Evolutionary conservation across 495 filamentous ascomycete species (phyloP).

Genomic region (Penicillium cinerascens): DNA sequence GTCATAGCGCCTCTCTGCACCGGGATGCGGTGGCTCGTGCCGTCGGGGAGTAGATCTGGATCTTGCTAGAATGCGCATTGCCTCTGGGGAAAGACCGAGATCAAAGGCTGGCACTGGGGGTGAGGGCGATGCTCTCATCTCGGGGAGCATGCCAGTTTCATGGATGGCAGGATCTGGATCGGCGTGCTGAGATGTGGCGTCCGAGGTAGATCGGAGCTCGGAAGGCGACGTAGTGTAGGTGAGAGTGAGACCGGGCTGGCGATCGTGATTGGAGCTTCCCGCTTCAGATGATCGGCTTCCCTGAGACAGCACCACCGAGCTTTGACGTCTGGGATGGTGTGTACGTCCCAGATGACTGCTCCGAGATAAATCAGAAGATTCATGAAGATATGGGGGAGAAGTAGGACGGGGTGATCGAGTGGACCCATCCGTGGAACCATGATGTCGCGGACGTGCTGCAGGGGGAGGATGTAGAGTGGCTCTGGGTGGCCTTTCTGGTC

Average conservation of each 20-base stretch:
- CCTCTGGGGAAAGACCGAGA: slow-evolving; percentile 11
- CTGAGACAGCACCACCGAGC: slow-evolving; percentile 46
- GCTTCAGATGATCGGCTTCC: slow-evolving; percentile 21
- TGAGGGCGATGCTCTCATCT: neutral
- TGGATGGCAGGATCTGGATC: slow-evolving; percentile 10
- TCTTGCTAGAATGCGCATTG: slow-evolving; percentile 26
- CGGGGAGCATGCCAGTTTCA: slow-evolving; percentile 4
- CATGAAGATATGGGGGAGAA: slow-evolving; percentile 29
- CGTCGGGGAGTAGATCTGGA: slow-evolving; percentile 34
- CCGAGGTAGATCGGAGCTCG: slow-evolving; percentile 27
- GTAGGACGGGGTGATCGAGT: slow-evolving; percentile 41
- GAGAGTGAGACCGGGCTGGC: slow-evolving; percentile 34
- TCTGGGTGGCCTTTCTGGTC: slow-evolving; percentile 32
- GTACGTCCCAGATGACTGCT: slow-evolving; percentile 26
- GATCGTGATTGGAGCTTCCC: slow-evolving; percentile 24
- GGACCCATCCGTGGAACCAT: slow-evolving; percentile 36
- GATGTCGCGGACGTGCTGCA: slow-evolving; percentile 32
- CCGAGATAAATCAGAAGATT: slow-evolving; percentile 25
- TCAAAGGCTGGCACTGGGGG: slow-evolving; percentile 16
- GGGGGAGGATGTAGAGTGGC: slow-evolving; percentile 24
- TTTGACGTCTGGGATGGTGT: slow-evolving; percentile 40
- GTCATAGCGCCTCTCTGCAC: slow-evolving; percentile 30
- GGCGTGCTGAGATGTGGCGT: slow-evolving; percentile 15
- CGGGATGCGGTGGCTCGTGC: slow-evolving; percentile 24
- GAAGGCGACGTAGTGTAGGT: slow-evolving; percentile 40